A percentile compares a stretch with the other conserved stretches of the same genome.
Conservation (phyloP, 768 basidiomycete species). For the Lepiota brunneoincarnata region DNA sequence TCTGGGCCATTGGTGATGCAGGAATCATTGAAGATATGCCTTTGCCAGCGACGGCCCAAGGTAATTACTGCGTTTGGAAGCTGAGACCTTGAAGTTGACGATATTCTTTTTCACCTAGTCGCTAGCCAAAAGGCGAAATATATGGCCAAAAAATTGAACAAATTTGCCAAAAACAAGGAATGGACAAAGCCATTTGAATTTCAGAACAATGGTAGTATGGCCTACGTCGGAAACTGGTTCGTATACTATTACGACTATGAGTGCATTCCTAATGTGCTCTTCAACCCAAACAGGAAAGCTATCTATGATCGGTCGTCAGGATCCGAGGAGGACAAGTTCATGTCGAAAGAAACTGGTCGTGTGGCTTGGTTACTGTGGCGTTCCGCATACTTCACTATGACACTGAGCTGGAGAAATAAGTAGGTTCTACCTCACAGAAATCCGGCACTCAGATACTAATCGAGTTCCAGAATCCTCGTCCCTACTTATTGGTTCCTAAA, state of each 20-base stretch:
- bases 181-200: constrained; percentile 60
- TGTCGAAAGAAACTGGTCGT: constrained; percentile 62
- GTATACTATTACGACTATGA: constrained; percentile 18
- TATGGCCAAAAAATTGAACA: constrained; percentile 64
- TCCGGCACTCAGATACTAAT: neutral
- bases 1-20: constrained; percentile 84
- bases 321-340: constrained; percentile 37
- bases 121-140: constrained; percentile 77
- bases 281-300: constrained; percentile 54
- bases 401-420: constrained; percentile 71
- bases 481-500: constrained; percentile 75
- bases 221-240: constrained; percentile 77
- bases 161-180: constrained; percentile 47
- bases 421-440: constrained; percentile 25
- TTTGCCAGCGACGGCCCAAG: constrained; percentile 87
- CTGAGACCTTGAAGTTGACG: constrained; percentile 8
- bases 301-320: constrained; percentile 66
- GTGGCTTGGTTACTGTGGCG: constrained; percentile 81
- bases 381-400: constrained; percentile 79
- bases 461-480: constrained; percentile 50
- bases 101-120: constrained; percentile 36
- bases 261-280: constrained; percentile 8
- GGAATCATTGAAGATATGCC: constrained; percentile 52
- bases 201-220: constrained; percentile 70
- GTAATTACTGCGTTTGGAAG: constrained; percentile 22